Conservation (phyloP, 106 monocot genomes). For the Narthecium ossifragum region DNA sequence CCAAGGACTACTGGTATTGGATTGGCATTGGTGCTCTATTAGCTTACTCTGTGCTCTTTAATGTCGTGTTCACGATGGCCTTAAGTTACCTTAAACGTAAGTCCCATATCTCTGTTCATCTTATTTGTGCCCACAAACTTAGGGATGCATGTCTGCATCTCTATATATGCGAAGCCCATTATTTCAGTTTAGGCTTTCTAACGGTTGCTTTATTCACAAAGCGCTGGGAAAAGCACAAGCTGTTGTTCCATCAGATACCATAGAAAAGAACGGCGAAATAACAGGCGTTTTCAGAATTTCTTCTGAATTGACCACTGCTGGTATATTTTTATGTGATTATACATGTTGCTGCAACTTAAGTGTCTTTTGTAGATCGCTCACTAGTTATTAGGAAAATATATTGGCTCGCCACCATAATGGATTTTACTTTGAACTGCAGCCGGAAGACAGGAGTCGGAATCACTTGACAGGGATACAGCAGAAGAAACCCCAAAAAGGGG, state of each 20-base stretch:
- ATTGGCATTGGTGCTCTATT: conserved; percentile 37
- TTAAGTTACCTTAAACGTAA: conserved; percentile 45
- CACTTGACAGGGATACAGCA: background rate
- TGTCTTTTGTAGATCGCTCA: no score
- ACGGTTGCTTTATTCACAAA: conserved; percentile 7
- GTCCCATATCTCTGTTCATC: background rate
- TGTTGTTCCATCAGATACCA: conserved; percentile 20
- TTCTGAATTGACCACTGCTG: background rate
- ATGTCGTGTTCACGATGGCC: conserved; percentile 34
- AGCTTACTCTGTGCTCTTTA: conserved; percentile 39
- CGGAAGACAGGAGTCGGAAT: background rate
- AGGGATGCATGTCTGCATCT: no score
- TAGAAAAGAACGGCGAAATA: conserved; percentile 2
- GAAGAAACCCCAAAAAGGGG: conserved; percentile 14
- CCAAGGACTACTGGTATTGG: conserved; percentile 39
- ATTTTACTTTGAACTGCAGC: conserved; percentile 6
- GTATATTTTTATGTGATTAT: conserved; percentile 2
- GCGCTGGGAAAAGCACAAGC: conserved; percentile 43
- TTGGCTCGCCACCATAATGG: no score
- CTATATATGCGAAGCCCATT: background rate
- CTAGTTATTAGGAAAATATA: no score
- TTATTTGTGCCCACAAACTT: no score
- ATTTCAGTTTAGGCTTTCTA: background rate
- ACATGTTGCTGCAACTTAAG: no score
- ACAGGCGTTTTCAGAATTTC: background rate